phyloP scores from a whole-genome alignment of 2,329 filamentous ascomycete species.

The Neonectria faginata region DNA sequence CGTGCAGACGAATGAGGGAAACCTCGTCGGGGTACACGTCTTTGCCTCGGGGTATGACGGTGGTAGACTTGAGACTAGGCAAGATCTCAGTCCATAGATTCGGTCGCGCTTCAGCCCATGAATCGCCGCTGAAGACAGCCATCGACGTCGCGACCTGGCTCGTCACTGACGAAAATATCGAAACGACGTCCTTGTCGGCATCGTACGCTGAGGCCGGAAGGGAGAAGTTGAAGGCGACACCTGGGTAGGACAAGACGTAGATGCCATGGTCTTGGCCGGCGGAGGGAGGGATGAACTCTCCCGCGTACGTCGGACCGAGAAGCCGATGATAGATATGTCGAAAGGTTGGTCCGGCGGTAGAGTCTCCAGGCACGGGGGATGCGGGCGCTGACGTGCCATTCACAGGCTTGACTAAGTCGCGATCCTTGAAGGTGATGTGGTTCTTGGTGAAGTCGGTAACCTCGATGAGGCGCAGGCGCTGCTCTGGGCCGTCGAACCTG shows the following conservation, averaged over 20 bases:
- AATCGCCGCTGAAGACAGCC: slow-evolving; percentile 90
- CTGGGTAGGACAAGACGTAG: slow-evolving; percentile 94
- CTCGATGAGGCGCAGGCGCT: slow-evolving; percentile 90
- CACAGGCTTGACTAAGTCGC: slow-evolving; percentile 78
- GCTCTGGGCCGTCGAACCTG: slow-evolving; percentile 93
- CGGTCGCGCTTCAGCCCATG: slow-evolving; percentile 86
- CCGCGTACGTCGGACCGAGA: slow-evolving; percentile 93
- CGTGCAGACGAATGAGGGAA: slow-evolving; percentile 81
- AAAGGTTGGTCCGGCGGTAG: slow-evolving; percentile 76
- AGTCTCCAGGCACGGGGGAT: slow-evolving; percentile 50
- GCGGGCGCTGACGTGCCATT: slow-evolving; percentile 52
- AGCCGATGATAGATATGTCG: slow-evolving; percentile 91
- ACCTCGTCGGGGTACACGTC: slow-evolving; percentile 91
- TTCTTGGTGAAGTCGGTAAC: slow-evolving; percentile 90
- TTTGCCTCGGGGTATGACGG: slow-evolving; percentile 75
- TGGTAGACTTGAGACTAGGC: slow-evolving; percentile 78
- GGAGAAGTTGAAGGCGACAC: slow-evolving; percentile 92
- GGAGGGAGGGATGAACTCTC: slow-evolving; percentile 83
- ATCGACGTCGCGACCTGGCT: slow-evolving; percentile 84
- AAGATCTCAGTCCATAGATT: slow-evolving; percentile 81
- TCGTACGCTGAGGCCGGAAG: slow-evolving; percentile 81
- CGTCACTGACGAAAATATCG: slow-evolving; percentile 81
- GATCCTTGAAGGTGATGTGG: slow-evolving; percentile 82
- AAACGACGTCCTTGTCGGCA: slow-evolving; percentile 82
- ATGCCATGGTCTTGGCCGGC: slow-evolving; percentile 71